phyloP scores from a whole-genome alignment of 768 basidiomycete species.

The Gloeophyllum trabeum region DNA sequence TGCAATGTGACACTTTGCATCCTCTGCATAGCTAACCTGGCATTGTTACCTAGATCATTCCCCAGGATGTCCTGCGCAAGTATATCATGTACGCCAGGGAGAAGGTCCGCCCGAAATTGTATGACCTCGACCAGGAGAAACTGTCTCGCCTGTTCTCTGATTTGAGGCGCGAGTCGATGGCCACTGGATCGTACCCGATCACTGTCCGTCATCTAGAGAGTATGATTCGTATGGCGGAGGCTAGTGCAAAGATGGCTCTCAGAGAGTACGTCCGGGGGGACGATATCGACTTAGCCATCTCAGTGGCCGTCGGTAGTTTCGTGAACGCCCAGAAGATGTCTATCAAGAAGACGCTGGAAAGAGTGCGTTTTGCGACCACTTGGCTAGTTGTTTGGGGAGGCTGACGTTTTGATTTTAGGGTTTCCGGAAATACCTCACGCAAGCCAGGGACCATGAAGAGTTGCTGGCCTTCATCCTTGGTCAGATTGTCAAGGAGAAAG shows the following conservation, averaged over 20 bases:
- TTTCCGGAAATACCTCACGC: slow-evolving; percentile 95
- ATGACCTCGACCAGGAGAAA: slow-evolving; percentile 94
- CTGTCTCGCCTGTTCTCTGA: slow-evolving; percentile 90
- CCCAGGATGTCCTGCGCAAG: slow-evolving; percentile 91
- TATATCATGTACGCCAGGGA: slow-evolving; percentile 99
- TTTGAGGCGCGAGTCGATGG: slow-evolving; percentile 88
- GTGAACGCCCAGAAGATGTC: slow-evolving; percentile 96
- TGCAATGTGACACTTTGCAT: slow-evolving; percentile 6
- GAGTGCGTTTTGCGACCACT: slow-evolving; percentile 56
- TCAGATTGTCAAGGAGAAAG: slow-evolving; percentile 86
- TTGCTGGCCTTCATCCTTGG: slow-evolving; percentile 90
- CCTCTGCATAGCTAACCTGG: background rate
- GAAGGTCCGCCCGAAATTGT: slow-evolving; percentile 83
- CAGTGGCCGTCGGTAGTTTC: slow-evolving; percentile 90
- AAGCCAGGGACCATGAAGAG: slow-evolving; percentile 94
- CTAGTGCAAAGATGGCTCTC: slow-evolving; percentile 96
- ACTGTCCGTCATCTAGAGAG: slow-evolving; percentile 97
- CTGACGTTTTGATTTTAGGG: slow-evolving; percentile 40
- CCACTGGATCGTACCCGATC: slow-evolving; percentile 98
- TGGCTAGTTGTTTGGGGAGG: background rate
- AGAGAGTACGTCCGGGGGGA: slow-evolving; percentile 93
- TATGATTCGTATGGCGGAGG: slow-evolving; percentile 99
- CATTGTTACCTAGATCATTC: slow-evolving; percentile 66
- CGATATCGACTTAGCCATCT: slow-evolving; percentile 95
- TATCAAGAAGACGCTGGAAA: slow-evolving; percentile 94